These are phyloP conservation scores for Hypoxylon sp. DNA, from an alignment of 2,329 filamentous ascomycete species.

Conservation along the genomic window DNA sequence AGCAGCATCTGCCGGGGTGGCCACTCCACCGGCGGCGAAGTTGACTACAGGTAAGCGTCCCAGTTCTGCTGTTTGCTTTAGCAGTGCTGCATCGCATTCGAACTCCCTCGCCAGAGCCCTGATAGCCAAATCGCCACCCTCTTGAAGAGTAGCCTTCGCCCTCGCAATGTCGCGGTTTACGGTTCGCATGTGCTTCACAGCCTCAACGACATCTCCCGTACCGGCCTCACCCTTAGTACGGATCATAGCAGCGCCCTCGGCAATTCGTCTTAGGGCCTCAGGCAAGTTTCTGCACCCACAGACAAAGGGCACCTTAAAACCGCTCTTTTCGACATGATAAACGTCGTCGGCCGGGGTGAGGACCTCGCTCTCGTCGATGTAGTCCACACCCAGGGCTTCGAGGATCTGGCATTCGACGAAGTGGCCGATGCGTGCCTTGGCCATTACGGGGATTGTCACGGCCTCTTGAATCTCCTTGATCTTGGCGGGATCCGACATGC, in stretches of 20 bases:
- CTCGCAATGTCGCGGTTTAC: conserved; percentile 85
- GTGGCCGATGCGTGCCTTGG: conserved; percentile 97
- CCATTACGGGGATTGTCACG: conserved; percentile 99
- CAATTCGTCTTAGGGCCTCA: conserved; percentile 90
- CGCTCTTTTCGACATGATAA: conserved; percentile 91
- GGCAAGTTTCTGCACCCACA: conserved; percentile 96
- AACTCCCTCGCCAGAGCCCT: conserved; percentile 86
- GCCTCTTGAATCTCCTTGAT: conserved; percentile 96
- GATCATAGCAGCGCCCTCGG: conserved; percentile 98
- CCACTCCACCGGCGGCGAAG: conserved; percentile 98
- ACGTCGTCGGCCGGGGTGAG: conserved; percentile 92
- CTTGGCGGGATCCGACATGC: conserved; percentile 96
- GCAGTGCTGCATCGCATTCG: conserved; percentile 80
- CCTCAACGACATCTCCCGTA: conserved; percentile 96
- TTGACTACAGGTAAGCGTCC: conserved; percentile 95
- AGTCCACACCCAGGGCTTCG: conserved; percentile 94
- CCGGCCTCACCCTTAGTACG: conserved; percentile 98
- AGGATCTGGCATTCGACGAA: conserved; percentile 99
- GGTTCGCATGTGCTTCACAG: conserved; percentile 94
- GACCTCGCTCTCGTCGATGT: conserved; percentile 98
- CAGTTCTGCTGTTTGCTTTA: conserved; percentile 88
- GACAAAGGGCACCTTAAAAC: conserved; percentile 89
- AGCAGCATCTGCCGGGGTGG: conserved; percentile 96
- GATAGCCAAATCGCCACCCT: conserved; percentile 66
- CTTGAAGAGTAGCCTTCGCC: conserved; percentile 80